Base-by-base conservation (phyloP, 148 eudicot species). In the Euryodendron excelsum region DNA sequence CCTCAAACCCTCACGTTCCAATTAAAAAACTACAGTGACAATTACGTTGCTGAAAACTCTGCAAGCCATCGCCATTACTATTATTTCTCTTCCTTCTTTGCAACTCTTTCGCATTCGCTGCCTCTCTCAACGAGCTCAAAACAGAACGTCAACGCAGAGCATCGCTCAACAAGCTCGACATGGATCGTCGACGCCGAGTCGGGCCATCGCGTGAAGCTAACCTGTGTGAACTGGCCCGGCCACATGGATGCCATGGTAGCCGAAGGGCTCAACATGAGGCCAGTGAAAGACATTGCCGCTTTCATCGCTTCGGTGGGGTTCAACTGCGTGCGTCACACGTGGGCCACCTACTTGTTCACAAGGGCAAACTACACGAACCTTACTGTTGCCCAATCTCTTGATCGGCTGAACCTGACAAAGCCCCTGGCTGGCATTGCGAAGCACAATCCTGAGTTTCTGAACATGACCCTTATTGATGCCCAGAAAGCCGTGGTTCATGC, bases 251-350 rank as follows among this genome's bases (percentile, higher is more conserved):
- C 73, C 33, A 85, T 88, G 88, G 44, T 88, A 3, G 71, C 87
- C 1, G 90, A 88, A 33, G 90, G 90, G 55, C 84, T 88, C 0
- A 52, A 85, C 21, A 83, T 78, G 59, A 74, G 81, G 76, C 88
- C 90, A 10, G 4, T 84, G 52, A 72, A 23, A 5, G 17, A 64
- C 10, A 88, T 85, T 6, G 84, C 79, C 2, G 59, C 41, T 12
- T 53, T 34, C 21, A 45, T 82, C 11, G 34, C 66, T 9, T 25
- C 61, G 10, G 60, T 62, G 48, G 87, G 89, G 4, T 88, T 82
- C 73, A 88, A 88, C 69, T 88, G 91, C 25, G 87, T 88, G n/a
- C 79, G 91, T 0, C 79, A 86, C 79, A 88, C 89, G 0, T 88
- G 86, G 84, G 81, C 91, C 12, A 80, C 75, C 0, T 75, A 78